Evolutionary conservation across 2,329 filamentous ascomycete species (phyloP).

Genomic region (Xylaria sp.): DNA sequence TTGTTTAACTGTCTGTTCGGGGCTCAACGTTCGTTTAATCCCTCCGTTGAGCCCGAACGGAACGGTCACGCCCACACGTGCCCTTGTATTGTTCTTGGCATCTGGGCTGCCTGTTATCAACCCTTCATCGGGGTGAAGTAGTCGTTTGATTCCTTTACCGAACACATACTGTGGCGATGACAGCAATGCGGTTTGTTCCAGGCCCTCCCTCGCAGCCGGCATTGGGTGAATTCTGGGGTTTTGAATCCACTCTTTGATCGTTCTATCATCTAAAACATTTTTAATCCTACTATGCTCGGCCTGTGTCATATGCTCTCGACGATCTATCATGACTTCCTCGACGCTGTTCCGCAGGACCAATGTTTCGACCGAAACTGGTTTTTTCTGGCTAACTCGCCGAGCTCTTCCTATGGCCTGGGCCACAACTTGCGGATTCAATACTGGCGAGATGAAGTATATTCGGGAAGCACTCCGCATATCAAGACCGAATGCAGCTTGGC

Average conservation of each 20-base stretch:
- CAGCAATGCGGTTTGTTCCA: constrained; percentile 57
- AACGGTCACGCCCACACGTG: background rate
- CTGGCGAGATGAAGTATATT: constrained; percentile 88
- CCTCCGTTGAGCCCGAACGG: constrained; percentile 17
- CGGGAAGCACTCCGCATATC: constrained; percentile 83
- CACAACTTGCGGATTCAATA: constrained; percentile 83
- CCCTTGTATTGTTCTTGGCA: constrained; percentile 11
- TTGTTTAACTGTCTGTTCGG: background rate
- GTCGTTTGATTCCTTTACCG: constrained; percentile 53
- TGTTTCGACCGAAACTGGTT: constrained; percentile 82
- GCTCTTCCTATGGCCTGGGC: constrained; percentile 91
- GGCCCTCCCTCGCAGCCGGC: constrained; percentile 39
- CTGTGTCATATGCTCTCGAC: constrained; percentile 76
- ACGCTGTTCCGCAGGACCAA: constrained; percentile 79
- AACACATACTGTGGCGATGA: constrained; percentile 56
- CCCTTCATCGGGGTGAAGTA: constrained; percentile 53
- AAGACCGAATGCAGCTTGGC: constrained; percentile 84
- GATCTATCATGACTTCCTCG: constrained; percentile 81
- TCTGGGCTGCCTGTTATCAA: constrained; percentile 43
- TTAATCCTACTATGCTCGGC: constrained; percentile 63
- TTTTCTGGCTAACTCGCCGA: constrained; percentile 83
- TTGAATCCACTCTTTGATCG: constrained; percentile 65
- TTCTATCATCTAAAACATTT: constrained; percentile 61
- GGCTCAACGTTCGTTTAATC: constrained; percentile 30
- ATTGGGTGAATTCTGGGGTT: constrained; percentile 54